Evolutionary conservation across 1,284 basidiomycete genomes (phyloP).

Genomic region (Fistulinella cinereoalba): DNA sequence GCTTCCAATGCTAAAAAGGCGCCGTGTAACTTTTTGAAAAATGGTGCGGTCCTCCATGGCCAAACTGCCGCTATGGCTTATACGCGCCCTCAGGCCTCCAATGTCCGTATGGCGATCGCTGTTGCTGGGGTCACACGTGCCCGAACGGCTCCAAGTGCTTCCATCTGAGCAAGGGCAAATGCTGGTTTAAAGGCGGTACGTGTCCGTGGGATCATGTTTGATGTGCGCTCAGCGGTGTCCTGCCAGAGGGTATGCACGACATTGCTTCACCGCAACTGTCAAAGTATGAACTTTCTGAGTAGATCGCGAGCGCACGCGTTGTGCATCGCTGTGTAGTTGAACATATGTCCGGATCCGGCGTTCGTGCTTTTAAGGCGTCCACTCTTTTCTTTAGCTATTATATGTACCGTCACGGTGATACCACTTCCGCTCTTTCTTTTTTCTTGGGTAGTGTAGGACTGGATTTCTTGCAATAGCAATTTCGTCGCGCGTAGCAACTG

Average conservation of each 20-base stretch:
- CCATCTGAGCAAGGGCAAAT: slow-evolving; percentile 67
- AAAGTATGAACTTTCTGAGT: slow-evolving; percentile 22
- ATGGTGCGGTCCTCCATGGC: slow-evolving; percentile 41
- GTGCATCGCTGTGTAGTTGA: slow-evolving; percentile 5
- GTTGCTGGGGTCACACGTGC: slow-evolving; percentile 81
- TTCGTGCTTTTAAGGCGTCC: slow-evolving; percentile 32
- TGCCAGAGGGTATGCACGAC: slow-evolving; percentile 32
- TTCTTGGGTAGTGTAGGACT: slow-evolving; percentile 15
- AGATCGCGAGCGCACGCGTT: background rate
- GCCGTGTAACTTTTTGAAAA: slow-evolving; percentile 77
- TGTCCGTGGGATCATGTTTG: slow-evolving; percentile 5
- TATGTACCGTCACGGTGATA: slow-evolving; percentile 27
- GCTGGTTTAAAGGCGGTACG: slow-evolving; percentile 80
- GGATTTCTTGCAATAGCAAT: slow-evolving; percentile 29
- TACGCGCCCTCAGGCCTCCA: slow-evolving; percentile 47
- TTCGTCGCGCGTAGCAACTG: slow-evolving; percentile 1
- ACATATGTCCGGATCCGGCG: slow-evolving; percentile 6
- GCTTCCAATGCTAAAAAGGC: slow-evolving; percentile 75
- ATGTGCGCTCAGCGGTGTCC: slow-evolving; percentile 5
- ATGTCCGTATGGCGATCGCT: slow-evolving; percentile 67
- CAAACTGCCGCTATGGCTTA: background rate
- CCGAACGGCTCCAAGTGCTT: slow-evolving; percentile 71
- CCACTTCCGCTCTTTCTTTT: slow-evolving; percentile 30
- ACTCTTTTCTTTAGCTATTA: slow-evolving; percentile 23
- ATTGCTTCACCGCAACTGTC: slow-evolving; percentile 16